Base-by-base conservation (phyloP, 2,329 filamentous ascomycete genomes). In the Gyromitra esculenta region DNA sequence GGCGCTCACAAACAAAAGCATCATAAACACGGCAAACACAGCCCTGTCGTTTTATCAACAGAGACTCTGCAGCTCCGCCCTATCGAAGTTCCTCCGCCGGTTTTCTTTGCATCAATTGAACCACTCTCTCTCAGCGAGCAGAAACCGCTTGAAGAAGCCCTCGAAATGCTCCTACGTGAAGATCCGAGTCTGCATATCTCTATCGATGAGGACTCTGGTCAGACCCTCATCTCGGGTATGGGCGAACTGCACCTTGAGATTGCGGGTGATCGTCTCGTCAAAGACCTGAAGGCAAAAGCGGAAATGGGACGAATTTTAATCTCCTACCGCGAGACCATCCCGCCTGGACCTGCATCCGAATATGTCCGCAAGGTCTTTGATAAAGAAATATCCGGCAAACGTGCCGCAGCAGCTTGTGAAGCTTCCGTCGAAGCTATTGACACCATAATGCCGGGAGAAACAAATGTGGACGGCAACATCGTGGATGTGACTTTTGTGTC, bases 61-160 rank as follows among this genome's bases (percentile, higher is more conserved):
- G 85, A 97, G 63, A 90, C 88, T 15, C 85, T 98, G 15, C 94
- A 97, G 81, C 88, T 99, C 45, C 89, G 93, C 15, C 93, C 96
- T 0, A 96, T 97, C 37, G 89, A 92, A 75, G 92, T 97, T 0
- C 95, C 96, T 0, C 94, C 96, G 0, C 94, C 96, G 0, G 96
- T 99, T 0, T 97, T 97, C 82, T 99, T 98, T 83, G 91, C 96
- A n/a, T 93, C 94, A 76, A 90, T 98, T 37, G 95, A 98, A 79
- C 93, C 90, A 18, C 85, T 93, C 80, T 91, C 92, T 80, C 85
- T 92, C 41, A 88, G 91, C 41, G 93, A 94, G 79, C 92, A 94
- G 80, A 94, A 94, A 80, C 88, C 91, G 75, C 88, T 99, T 5
- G 89, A 92, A 72, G 89, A 91, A 5, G 91, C 91, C 0, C 85